A percentile compares a stretch with the other conserved stretches of the same genome.
phyloP scores from a whole-genome alignment of 805 yeast species.

The Candida corydali region DNA sequence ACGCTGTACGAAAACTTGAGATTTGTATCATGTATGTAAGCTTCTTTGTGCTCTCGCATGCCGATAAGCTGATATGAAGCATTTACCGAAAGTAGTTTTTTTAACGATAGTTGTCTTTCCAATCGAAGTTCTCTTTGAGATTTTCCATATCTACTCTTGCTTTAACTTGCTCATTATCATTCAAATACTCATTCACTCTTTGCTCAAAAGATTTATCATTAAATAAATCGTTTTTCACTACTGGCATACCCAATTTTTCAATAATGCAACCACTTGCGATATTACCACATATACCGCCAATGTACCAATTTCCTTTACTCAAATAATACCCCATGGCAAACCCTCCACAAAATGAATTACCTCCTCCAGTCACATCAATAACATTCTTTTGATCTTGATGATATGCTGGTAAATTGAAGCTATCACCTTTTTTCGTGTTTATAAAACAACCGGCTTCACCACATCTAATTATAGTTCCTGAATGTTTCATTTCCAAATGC shows the following conservation, averaged over 20 bases:
- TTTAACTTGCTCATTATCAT: constrained; percentile 11
- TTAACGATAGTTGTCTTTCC: too few species aligned
- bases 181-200: constrained; percentile 41
- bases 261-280: constrained; percentile 79
- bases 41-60: too few species aligned
- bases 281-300: constrained; percentile 65
- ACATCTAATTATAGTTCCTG: constrained; percentile 66
- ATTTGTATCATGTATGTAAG: too few species aligned
- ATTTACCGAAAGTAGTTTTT: too few species aligned
- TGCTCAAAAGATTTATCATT: constrained; percentile 49
- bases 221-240: constrained; percentile 45
- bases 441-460: constrained; percentile 70
- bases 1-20: too few species aligned
- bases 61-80: too few species aligned
- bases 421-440: constrained; percentile 19
- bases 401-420: constrained; percentile 67
- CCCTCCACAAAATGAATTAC: constrained; percentile 42
- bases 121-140: not conserved
- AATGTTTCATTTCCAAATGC: constrained; percentile 34
- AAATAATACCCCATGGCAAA: constrained; percentile 52
- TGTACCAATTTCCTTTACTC: constrained; percentile 41
- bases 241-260: constrained; percentile 76
- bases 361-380: constrained; percentile 44
- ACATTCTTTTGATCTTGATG: constrained; percentile 43
- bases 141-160: not conserved